Percentiles rank a stretch among this genome's conserved stretches.
These are phyloP conservation scores for Schizochytrium sp. DNA, from an alignment of 108 stramenopile genomes.

Conservation along the genomic window DNA sequence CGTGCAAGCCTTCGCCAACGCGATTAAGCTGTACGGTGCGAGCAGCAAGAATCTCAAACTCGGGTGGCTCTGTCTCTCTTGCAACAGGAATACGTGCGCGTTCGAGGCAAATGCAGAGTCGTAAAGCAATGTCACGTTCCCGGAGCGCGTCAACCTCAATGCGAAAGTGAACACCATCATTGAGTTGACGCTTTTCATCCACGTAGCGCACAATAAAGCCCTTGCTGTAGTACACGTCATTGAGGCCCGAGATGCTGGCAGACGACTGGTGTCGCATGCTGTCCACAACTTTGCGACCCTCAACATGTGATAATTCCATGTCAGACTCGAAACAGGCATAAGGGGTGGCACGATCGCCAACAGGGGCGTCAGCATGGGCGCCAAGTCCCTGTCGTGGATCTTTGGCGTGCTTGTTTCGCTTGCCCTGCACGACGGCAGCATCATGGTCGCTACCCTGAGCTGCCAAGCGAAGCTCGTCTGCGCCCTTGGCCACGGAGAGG, in stretches of 20 bases:
- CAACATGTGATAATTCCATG: neutral
- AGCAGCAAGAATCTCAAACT: neutral
- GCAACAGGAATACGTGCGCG: neutral
- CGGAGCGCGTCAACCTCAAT: neutral
- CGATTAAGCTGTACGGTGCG: neutral
- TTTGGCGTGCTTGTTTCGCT: neutral
- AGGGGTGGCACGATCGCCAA: neutral
- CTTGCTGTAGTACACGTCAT: neutral
- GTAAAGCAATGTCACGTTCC: neutral
- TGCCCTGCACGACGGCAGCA: neutral
- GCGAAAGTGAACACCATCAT: constrained; percentile 8
- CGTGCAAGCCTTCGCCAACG: neutral
- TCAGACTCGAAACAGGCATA: constrained; percentile 1
- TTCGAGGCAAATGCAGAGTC: neutral
- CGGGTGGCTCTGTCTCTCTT: neutral
- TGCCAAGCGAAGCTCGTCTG: neutral
- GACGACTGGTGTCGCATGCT: neutral
- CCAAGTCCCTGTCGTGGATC: neutral
- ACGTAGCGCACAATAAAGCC: neutral
- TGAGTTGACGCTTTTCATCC: neutral
- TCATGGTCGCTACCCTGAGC: neutral
- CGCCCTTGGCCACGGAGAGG: neutral
- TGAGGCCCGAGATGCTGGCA: neutral
- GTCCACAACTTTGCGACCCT: neutral
- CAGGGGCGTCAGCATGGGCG: neutral